Conservation (phyloP, 2,329 filamentous ascomycete genomes). For the Karstenula rhodostoma region DNA sequence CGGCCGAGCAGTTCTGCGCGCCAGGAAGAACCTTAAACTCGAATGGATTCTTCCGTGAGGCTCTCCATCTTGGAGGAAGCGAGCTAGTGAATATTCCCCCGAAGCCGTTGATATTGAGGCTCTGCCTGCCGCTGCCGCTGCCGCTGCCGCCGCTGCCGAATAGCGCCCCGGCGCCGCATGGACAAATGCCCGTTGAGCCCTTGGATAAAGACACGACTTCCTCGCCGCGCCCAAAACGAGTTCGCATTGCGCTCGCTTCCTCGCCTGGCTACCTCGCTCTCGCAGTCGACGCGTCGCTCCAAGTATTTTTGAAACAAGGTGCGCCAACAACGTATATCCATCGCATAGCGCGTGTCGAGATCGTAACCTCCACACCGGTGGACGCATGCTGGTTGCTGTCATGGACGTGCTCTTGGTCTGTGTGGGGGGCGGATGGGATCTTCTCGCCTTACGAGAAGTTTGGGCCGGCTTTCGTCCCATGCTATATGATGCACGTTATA, state of each 20-base stretch:
- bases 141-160: neutral
- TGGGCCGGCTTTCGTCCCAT: neutral
- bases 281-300: neutral
- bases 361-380: neutral
- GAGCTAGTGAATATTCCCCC: neutral
- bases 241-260: neutral
- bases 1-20: neutral
- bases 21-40: neutral
- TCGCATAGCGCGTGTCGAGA: constrained; percentile 5
- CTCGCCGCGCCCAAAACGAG: neutral
- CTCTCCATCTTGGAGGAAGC: neutral
- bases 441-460: neutral
- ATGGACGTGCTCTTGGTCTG: neutral
- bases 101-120: constrained; percentile 1
- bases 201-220: constrained; percentile 3
- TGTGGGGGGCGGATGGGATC: neutral
- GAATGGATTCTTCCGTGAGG: neutral
- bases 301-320: constrained; percentile 1
- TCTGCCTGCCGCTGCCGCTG: neutral
- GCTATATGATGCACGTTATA: neutral
- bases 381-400: neutral
- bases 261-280: neutral
- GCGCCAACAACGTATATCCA: constrained; percentile 1
- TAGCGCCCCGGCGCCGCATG: constrained; percentile 6
- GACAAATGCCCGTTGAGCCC: neutral